Percentiles rank a stretch among this genome's conserved stretches.
Evolutionary conservation across 2,329 filamentous ascomycete species (phyloP).

Genomic region (Penicillium sp.): DNA sequence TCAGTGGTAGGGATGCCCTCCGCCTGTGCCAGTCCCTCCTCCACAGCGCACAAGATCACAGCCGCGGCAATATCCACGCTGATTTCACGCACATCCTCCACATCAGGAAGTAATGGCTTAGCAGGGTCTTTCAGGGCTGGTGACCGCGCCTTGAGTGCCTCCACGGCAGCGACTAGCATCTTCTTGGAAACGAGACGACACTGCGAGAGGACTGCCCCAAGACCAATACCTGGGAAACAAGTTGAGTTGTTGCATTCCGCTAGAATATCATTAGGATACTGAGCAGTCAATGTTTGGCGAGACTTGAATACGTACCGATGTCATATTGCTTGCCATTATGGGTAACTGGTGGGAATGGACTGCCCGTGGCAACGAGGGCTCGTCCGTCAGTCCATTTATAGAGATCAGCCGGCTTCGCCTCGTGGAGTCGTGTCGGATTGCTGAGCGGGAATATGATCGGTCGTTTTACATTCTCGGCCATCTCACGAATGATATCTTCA

Average conservation of each 20-base stretch:
- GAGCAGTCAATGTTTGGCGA: not conserved
- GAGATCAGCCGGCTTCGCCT: constrained; percentile 74
- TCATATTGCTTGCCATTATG: constrained; percentile 55
- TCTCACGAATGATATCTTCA: constrained; percentile 68
- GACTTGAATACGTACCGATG: constrained; percentile 45
- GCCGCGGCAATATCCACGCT: constrained; percentile 73
- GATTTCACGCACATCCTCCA: constrained; percentile 69
- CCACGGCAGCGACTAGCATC: constrained; percentile 78
- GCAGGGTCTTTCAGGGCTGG: constrained; percentile 66
- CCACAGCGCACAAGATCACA: constrained; percentile 69
- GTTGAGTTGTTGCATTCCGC: constrained; percentile 89
- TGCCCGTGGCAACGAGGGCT: constrained; percentile 78
- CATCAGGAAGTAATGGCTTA: constrained; percentile 71
- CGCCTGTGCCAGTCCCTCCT: constrained; percentile 66
- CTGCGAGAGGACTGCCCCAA: constrained; percentile 71
- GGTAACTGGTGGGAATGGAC: constrained; percentile 73
- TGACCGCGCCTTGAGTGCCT: constrained; percentile 67
- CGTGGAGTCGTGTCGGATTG: constrained; percentile 80
- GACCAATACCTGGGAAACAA: constrained; percentile 80
- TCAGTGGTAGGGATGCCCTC: constrained; percentile 59
- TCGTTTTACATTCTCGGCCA: constrained; percentile 68
- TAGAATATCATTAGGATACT: constrained; percentile 17
- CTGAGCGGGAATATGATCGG: constrained; percentile 81
- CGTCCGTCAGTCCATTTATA: constrained; percentile 74
- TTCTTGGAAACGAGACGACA: constrained; percentile 66